Evolutionary conservation across 352 stramenopile species (phyloP), one percentile per base, ranked within the genome.

Genomic region (Thraustochytrium sp.): DNA sequence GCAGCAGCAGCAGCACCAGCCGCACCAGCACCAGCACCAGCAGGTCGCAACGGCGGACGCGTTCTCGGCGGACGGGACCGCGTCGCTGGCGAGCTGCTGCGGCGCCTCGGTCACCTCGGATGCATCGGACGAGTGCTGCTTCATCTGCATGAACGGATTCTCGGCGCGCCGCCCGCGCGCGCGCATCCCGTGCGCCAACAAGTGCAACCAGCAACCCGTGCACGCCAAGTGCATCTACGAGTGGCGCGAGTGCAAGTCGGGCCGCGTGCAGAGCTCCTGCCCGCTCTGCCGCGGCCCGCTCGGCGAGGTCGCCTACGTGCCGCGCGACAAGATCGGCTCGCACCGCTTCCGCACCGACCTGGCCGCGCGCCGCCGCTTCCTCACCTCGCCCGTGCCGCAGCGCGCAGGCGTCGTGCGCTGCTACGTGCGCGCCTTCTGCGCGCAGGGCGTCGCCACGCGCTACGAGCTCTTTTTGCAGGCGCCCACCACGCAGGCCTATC

Each of bases 171-270:
- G 49, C 13, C 55, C 55, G 0, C 44, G 40, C 40, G 84, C 65
- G 40, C 34, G 36, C 26, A 51, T 84, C 2, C 75, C 75, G 8
- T 84, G 75, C 49, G 29, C 36, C 38, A 78, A 75, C 55, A 51
- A 61, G 26, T 84, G 75, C 61, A 84, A 84, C 51, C 34, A 80
- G 36, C 49, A 49, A 5, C 61, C 61, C 38, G 75, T 84, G 5
- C 75, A 84, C 46, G 61, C 59, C 36, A 84, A 84, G 36, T 84
- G 75, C 75, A 84, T 84, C 49, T 84, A 76, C 38, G 75, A 84
- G 36, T 84, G 75, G 75, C 11, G 62, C 36, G 62, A 75, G 40
- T 75, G 62, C 62, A 75, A 75, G n/a, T 54, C 36, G n/a, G 36
- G 37, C 9, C 38, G 62, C 18, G 29, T 53, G 26, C 36, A 75